Conservation (phyloP, 2,329 filamentous ascomycete species). For the Onygenales sp. region DNA sequence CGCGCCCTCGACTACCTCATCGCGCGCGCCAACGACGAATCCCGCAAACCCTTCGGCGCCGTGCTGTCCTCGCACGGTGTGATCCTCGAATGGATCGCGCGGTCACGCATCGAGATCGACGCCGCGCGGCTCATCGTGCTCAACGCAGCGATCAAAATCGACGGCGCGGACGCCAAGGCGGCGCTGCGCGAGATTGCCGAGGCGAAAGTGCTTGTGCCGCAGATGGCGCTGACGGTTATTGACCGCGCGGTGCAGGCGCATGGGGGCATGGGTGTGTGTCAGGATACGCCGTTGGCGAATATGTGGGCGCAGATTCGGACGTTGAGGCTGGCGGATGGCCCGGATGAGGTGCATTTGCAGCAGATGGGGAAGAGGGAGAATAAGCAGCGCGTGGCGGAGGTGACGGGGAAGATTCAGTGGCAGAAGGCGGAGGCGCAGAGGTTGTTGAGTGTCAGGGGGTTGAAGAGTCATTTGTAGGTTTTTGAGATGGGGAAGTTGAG, state of each 20-base stretch:
- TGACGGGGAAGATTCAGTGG: slow-evolving; percentile 33
- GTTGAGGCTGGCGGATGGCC: slow-evolving; percentile 79
- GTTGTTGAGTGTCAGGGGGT: slow-evolving; percentile 27
- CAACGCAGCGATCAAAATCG: slow-evolving; percentile 92
- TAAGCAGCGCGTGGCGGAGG: slow-evolving; percentile 37
- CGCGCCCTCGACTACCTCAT: slow-evolving; percentile 91
- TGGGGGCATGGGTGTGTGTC: slow-evolving; percentile 80
- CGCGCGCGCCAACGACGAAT: slow-evolving; percentile 82
- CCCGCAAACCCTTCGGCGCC: slow-evolving; percentile 86
- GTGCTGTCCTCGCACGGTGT: slow-evolving; percentile 81
- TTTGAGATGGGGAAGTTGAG: no score
- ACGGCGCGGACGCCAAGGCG: slow-evolving; percentile 76
- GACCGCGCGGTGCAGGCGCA: slow-evolving; percentile 91
- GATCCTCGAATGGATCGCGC: slow-evolving; percentile 89
- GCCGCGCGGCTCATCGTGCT: slow-evolving; percentile 80
- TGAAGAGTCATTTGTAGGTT: slow-evolving; percentile 13
- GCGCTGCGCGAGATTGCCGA: slow-evolving; percentile 89
- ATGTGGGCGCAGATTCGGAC: slow-evolving; percentile 78
- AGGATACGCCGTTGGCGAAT: slow-evolving; percentile 83
- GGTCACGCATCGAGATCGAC: slow-evolving; percentile 88
- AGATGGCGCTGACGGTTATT: slow-evolving; percentile 73
- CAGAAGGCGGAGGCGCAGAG: slow-evolving; percentile 30
- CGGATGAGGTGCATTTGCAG: slow-evolving; percentile 83
- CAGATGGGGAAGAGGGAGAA: slow-evolving; percentile 48
- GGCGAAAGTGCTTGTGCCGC: slow-evolving; percentile 85